Percentiles rank a stretch among this genome's conserved stretches.
These are phyloP conservation scores for Neonectria punicea DNA, from an alignment of 2,329 filamentous ascomycete genomes.

Conservation along the genomic window DNA sequence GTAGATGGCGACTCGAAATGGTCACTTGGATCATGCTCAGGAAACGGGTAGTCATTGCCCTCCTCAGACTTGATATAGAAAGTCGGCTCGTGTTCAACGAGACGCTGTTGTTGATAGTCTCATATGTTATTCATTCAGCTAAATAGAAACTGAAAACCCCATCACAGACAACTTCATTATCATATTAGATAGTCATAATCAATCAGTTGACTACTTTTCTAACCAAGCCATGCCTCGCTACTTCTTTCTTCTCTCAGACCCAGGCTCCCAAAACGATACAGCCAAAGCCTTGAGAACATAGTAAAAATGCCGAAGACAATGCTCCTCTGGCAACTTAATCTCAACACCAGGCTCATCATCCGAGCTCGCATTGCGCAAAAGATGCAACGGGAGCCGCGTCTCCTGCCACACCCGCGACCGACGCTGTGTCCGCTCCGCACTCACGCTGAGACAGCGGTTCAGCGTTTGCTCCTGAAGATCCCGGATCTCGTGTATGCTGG, in stretches of 20 bases:
- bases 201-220: too few relatives aligned
- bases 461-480: not conserved
- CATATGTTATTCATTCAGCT: too few relatives aligned
- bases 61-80: too few relatives aligned
- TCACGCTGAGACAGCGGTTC: not conserved
- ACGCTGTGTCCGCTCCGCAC: not conserved
- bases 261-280: not conserved
- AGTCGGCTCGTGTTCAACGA: too few relatives aligned
- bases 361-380: not conserved
- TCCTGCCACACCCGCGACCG: not conserved
- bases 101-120: too few relatives aligned
- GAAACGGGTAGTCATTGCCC: too few relatives aligned
- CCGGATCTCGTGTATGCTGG: not conserved
- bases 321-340: not conserved
- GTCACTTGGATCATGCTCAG: not conserved
- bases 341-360: not conserved
- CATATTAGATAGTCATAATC: too few relatives aligned
- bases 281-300: not conserved
- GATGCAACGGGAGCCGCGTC: not conserved
- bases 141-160: too few relatives aligned
- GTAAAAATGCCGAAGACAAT: not conserved
- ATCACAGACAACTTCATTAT: too few relatives aligned
- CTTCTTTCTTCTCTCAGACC: not conserved
- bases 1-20: too few relatives aligned
- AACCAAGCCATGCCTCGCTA: not conserved